These are phyloP conservation scores for Myxozyma nipponensis DNA, from an alignment of 805 yeast genomes.

Conservation along the genomic window DNA sequence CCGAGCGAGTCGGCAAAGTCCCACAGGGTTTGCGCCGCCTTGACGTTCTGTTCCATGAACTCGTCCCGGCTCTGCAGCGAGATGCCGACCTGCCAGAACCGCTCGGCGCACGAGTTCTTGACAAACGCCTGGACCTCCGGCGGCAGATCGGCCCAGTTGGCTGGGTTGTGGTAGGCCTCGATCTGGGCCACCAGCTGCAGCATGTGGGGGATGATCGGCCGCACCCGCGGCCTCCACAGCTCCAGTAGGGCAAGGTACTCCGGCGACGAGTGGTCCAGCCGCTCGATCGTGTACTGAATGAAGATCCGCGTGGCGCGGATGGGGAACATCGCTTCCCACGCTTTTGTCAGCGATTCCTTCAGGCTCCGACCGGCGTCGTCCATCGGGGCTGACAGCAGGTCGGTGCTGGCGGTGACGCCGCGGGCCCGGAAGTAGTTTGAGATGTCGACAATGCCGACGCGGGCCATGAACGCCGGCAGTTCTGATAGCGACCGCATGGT, in stretches of 20 bases:
- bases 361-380: conserved; percentile 81
- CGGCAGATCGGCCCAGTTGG: conserved; percentile 84
- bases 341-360: conserved; percentile 74
- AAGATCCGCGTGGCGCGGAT: conserved; percentile 92
- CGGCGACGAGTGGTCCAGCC: conserved; percentile 70
- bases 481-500: conserved; percentile 87
- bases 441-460: conserved; percentile 89
- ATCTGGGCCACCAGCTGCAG: conserved; percentile 83
- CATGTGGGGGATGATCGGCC: conserved; percentile 87
- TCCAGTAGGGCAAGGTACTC: conserved; percentile 66
- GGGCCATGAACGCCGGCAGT: conserved; percentile 96
- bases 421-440: conserved; percentile 84
- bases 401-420: conserved; percentile 71
- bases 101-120: conserved; percentile 79
- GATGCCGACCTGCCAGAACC: conserved; percentile 99
- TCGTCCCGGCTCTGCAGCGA: conserved; percentile 91
- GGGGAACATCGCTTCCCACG: conserved; percentile 93
- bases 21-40: conserved; percentile 87
- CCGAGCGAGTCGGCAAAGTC: conserved; percentile 99
- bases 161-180: conserved; percentile 91
- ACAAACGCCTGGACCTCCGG: conserved; percentile 88
- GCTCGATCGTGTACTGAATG: conserved; percentile 92
- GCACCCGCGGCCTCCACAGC: conserved; percentile 90
- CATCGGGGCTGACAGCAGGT: conserved; percentile 73
- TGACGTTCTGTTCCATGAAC: conserved; percentile 88